phyloP scores from a whole-genome alignment of 2,329 filamentous ascomycete species.

The Clarireedia hainanense region DNA sequence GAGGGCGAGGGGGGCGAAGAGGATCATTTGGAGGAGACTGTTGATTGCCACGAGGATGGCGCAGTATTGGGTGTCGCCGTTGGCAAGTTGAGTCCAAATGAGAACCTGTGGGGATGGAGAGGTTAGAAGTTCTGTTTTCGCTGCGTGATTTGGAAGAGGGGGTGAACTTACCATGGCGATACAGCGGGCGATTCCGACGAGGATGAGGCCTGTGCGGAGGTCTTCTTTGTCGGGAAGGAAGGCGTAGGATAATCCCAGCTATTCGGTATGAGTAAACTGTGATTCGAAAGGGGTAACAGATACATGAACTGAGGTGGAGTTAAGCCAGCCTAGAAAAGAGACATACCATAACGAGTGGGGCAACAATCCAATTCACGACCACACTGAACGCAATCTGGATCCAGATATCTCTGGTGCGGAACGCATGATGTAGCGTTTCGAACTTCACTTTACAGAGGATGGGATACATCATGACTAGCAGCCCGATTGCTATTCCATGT shows the following conservation, averaged over 20 bases:
- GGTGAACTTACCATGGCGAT: constrained; percentile 69
- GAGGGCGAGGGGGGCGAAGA: constrained; percentile 59
- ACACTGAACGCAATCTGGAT: constrained; percentile 72
- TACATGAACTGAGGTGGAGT: neutral
- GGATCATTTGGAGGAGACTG: constrained; percentile 65
- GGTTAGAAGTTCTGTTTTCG: neutral
- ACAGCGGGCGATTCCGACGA: constrained; percentile 77
- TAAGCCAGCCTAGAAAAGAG: neutral
- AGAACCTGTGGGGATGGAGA: constrained; percentile 30
- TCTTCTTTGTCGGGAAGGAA: constrained; percentile 52
- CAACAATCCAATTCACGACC: constrained; percentile 74
- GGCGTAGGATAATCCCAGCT: constrained; percentile 58
- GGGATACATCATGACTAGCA: constrained; percentile 91
- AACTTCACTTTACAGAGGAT: constrained; percentile 82
- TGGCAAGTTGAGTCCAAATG: constrained; percentile 73
- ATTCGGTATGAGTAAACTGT: neutral
- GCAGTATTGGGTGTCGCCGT: constrained; percentile 75
- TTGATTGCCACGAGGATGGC: constrained; percentile 72
- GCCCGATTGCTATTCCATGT: constrained; percentile 53
- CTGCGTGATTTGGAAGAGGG: neutral
- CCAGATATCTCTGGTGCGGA: constrained; percentile 59
- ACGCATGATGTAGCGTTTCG: constrained; percentile 62
- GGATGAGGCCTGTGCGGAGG: constrained; percentile 61
- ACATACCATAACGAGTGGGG: constrained; percentile 65
- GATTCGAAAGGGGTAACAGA: too few species aligned